Evolutionary conservation across 2,329 filamentous ascomycete species (phyloP), one percentile per base, ranked within the genome.

Genomic region (Colletotrichum liaoningense): DNA sequence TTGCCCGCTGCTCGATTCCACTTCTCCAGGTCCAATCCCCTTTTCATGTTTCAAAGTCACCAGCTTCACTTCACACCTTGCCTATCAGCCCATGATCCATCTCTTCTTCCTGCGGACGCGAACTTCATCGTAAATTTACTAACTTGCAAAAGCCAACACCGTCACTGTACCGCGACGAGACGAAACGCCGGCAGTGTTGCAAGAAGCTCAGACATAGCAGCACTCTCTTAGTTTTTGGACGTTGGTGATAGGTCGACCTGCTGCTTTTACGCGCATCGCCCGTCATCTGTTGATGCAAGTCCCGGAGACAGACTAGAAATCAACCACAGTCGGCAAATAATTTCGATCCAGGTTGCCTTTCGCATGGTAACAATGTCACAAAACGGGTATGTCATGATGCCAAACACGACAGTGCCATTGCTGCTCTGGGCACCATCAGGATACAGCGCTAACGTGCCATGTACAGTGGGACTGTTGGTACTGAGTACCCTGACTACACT

Each of bases 401-500:
- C 19, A 49, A 49, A 49, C 54, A 35, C 26, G 9, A 24, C 11
- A 8, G 22, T 35, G 16, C 35, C 33, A 22, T 42, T 55, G 46
- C 55, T 42, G 52, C 26, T 54, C 46, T 55, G 14, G 16, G 30
- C 46, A 12, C 24, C 26, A 30, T 28, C 7, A 24, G 26, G 14
- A 28, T 16, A 16, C 35, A 19, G 30, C 49, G 52, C 71, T 62
- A 52, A 73, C 28, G 11, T 63, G 42, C 56, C 26, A 58, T 58
- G 33, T 42, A 49, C 24, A 72, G 71, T 60, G 71, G 66, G 49
- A 71, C 22, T 67, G 54, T 59, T 19, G 59, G 68, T 11, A 52
- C 26, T 54, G 12, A 52, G 63, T 52, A 49, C 42, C 42, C 73
- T 33, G 75, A 89, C 77, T 88, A 89, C 75, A 73, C 78, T 78